Evolutionary conservation across 192 early-diverging fungal genomes (phyloP).

Genomic region (Radiomyces spectabilis): DNA sequence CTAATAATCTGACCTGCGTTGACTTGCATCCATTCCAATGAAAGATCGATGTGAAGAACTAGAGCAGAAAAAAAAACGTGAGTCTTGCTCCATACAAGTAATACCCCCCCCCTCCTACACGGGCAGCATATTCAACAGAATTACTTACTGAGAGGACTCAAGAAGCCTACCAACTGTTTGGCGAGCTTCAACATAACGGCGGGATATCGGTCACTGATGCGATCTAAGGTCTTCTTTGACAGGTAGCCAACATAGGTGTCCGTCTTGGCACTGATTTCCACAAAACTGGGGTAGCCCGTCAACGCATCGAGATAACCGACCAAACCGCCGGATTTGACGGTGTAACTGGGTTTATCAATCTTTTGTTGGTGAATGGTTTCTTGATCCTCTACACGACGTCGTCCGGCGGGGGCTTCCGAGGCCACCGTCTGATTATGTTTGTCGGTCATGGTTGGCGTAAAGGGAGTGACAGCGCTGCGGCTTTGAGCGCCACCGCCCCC

Average conservation of each 20-base stretch:
- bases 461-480: too few species aligned
- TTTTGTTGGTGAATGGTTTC: conserved; percentile 3
- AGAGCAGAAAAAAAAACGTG: neutral
- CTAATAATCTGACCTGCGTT: conserved; percentile 90
- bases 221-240: conserved; percentile 74
- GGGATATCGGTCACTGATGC: conserved; percentile 81
- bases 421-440: conserved; percentile 9
- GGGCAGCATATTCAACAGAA: too few species aligned
- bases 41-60: conserved; percentile 74
- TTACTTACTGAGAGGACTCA: conserved; percentile 73
- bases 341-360: conserved; percentile 49
- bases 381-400: neutral
- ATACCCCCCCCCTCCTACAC: neutral
- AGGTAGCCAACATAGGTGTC: conserved; percentile 83
- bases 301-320: conserved; percentile 91
- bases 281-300: conserved; percentile 85
- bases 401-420: conserved; percentile 23
- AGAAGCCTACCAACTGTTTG: conserved; percentile 70
- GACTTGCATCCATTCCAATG: conserved; percentile 92
- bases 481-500: conserved; percentile 6
- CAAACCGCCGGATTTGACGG: conserved; percentile 77
- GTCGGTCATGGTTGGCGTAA: neutral
- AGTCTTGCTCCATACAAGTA: neutral
- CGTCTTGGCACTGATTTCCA: conserved; percentile 74
- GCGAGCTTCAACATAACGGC: conserved; percentile 79